These are phyloP conservation scores for Ustilago loliicola DNA, from an alignment of 1,284 basidiomycete genomes.

Conservation along the genomic window DNA sequence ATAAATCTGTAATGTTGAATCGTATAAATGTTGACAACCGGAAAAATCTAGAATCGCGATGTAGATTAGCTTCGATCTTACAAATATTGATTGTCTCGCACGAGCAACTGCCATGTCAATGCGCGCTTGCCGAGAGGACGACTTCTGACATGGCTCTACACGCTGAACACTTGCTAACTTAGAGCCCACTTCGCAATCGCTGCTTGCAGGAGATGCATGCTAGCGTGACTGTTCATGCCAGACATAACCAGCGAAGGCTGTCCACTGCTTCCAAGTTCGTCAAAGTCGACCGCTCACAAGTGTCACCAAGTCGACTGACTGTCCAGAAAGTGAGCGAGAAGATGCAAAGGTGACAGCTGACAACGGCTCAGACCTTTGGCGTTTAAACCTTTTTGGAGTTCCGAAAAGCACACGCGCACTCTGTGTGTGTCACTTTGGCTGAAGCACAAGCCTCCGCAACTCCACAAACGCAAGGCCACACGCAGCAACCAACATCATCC, in stretches of 20 bases:
- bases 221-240: no score
- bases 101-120: neutral
- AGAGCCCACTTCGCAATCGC: neutral
- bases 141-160: conserved; percentile 7
- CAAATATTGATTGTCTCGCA: neutral
- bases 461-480: neutral
- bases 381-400: neutral
- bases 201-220: neutral
- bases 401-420: neutral
- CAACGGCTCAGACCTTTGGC: neutral
- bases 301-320: no score
- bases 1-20: neutral
- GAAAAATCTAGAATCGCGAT: neutral
- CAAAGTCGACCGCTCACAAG: no score
- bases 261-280: no score
- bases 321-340: no score
- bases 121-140: neutral
- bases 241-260: no score
- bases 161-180: neutral
- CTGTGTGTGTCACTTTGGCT: neutral
- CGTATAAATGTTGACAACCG: neutral
- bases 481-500: neutral
- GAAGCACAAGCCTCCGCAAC: conserved; percentile 2
- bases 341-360: conserved; percentile 10
- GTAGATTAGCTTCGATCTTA: neutral